A percentile compares a stretch with the other conserved stretches of the same genome.
Evolutionary conservation across 2,329 filamentous ascomycete genomes (phyloP).

Genomic region (Arthrinium puccinioides): DNA sequence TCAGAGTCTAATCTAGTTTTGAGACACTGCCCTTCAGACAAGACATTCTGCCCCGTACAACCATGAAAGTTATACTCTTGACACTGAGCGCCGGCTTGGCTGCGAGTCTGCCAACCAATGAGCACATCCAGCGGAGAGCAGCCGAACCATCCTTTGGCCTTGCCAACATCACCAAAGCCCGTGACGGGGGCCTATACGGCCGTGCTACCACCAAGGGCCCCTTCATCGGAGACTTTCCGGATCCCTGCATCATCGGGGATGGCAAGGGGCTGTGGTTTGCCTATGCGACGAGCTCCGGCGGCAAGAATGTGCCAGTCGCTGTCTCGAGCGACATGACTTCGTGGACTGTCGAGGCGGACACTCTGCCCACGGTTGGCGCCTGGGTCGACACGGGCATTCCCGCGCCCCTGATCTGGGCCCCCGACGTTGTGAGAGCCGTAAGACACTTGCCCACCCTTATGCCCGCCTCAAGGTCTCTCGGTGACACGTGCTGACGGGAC

Average conservation of each 20-base stretch:
- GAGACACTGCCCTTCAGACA: no score
- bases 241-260: constrained; percentile 18
- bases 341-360: constrained; percentile 20
- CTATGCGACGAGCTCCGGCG: constrained; percentile 20
- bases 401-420: constrained; percentile 18
- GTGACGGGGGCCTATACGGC: constrained; percentile 7
- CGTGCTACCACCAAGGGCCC: constrained; percentile 14
- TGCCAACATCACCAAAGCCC: constrained; percentile 16
- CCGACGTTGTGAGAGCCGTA: constrained; percentile 23
- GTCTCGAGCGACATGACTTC: constrained; percentile 16
- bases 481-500: not conserved
- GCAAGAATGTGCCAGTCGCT: constrained; percentile 18
- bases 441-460: constrained; percentile 2
- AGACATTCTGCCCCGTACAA: no score
- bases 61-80: constrained; percentile 17
- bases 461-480: no score
- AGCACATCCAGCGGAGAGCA: not conserved
- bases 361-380: constrained; percentile 17
- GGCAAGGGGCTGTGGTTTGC: constrained; percentile 21
- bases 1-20: no score
- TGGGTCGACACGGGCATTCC: constrained; percentile 18
- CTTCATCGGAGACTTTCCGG: constrained; percentile 19
- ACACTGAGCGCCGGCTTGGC: constrained; percentile 13
- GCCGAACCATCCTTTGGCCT: constrained; percentile 12
- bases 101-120: constrained; percentile 11